These are phyloP conservation scores for Boletus albobrunnescens DNA, from an alignment of 1,284 basidiomycete species.

Conservation along the genomic window DNA sequence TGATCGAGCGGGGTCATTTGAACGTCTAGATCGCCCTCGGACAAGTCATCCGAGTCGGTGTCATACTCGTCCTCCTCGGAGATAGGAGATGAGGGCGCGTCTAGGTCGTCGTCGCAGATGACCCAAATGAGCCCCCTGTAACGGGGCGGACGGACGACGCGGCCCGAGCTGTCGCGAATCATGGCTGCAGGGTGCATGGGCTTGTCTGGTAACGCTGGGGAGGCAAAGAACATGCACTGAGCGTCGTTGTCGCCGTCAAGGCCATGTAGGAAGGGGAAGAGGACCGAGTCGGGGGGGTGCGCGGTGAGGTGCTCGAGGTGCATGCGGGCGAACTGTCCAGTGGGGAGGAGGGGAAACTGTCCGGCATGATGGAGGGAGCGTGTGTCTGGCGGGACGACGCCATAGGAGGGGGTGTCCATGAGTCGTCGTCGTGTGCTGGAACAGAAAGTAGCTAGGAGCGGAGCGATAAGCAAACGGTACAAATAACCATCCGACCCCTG, in stretches of 20 bases:
- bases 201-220: constrained; percentile 21
- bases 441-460: not conserved
- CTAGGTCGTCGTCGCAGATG: constrained; percentile 62
- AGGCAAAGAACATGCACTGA: constrained; percentile 75
- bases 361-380: constrained; percentile 7
- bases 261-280: constrained; percentile 83
- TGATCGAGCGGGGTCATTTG: constrained; percentile 30
- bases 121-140: constrained; percentile 74
- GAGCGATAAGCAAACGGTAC: constrained; percentile 22
- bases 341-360: constrained; percentile 40
- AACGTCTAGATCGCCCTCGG: constrained; percentile 32
- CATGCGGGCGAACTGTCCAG: constrained; percentile 55
- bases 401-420: constrained; percentile 27
- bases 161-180: constrained; percentile 23
- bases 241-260: constrained; percentile 74
- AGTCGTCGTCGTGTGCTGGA: constrained; percentile 7
- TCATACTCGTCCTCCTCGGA: constrained; percentile 36
- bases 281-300: constrained; percentile 70
- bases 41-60: constrained; percentile 35
- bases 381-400: constrained; percentile 38
- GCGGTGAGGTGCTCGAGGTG: constrained; percentile 60
- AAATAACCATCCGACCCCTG: constrained; percentile 22
- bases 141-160: constrained; percentile 36
- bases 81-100: constrained; percentile 22
- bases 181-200: constrained; percentile 19